Base-by-base conservation (phyloP, 805 yeast genomes). In the Pichia cabralensis region DNA sequence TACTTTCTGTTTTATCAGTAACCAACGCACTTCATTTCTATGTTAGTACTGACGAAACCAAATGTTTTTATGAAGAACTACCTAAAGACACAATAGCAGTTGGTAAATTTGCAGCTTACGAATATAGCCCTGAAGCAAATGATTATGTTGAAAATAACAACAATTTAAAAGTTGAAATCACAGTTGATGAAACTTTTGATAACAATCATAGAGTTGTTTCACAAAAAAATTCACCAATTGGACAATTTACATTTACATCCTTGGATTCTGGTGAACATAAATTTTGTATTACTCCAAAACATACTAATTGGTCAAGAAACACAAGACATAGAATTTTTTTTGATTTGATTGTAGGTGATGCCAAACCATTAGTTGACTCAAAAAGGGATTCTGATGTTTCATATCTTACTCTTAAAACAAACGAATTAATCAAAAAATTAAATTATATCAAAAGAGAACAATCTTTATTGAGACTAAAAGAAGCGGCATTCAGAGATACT, bases 51-150 rank as follows among this genome's bases (percentile, higher is more conserved):
- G 86, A 79, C 22, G 80, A 80, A 44, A 69, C 75, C 28, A 74
- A 75, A 46, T 92, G 97, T 59, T 89, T 89, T 56, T 80, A 62
- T 49, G 92, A 88, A 52, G 94, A 81, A 41, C 64, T 89, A 40
- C 76, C 83, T 13, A 65, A 69, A 43, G 81, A 77, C 46, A 74
- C 94, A n/a, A 68, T 89, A 38, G 80, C 88, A 16, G 81, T 81
- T 38, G 95, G 89, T 36, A 68, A 69, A 49, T 74, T 82, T 45
- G 80, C 80, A 45, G 81, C 83, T 3, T 69, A 69, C 53, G 86
- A 80, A 47, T 66, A 59, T 40, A 67, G 71, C 45, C 65, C 67
- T 14, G 55, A 60, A 22, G 56, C 67, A 7, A 49, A 60, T 28
- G 67, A 66, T 26, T 76, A 67, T 52, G 62, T 65, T 48, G 66